Evolutionary conservation across 352 stramenopile species (phyloP).

Genomic region (Globisporangium spinosum): DNA sequence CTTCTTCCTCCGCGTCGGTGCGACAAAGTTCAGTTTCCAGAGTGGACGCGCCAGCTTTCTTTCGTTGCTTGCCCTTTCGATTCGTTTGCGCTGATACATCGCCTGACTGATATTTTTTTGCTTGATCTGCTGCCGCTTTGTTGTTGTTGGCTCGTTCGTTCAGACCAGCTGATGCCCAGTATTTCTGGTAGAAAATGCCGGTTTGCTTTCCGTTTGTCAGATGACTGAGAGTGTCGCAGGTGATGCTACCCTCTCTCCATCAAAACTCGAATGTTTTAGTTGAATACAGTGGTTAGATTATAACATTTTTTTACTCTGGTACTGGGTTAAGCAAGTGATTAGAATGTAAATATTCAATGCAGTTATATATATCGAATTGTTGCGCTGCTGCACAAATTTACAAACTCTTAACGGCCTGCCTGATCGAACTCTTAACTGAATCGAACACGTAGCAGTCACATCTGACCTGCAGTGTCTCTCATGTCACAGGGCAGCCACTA

Average conservation of each 20-base stretch:
- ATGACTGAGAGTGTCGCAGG: not conserved
- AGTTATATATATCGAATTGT: not conserved
- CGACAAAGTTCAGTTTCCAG: constrained; percentile 7
- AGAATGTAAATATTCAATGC: not conserved
- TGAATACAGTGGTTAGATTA: not conserved
- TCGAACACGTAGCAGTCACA: no score
- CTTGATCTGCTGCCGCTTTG: not conserved
- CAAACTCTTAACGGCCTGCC: not conserved
- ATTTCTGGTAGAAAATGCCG: not conserved
- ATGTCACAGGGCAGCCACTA: not conserved
- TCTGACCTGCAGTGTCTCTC: no score
- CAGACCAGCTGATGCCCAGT: not conserved
- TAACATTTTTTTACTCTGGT: not conserved
- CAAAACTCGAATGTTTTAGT: not conserved
- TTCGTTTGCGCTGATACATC: not conserved
- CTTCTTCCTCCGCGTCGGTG: not conserved
- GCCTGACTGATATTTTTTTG: not conserved
- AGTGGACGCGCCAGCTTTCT: not conserved
- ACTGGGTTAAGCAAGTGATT: not conserved
- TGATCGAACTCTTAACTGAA: no score
- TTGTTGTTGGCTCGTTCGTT: not conserved
- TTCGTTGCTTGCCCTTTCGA: not conserved
- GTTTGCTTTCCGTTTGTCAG: not conserved
- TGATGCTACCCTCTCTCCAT: not conserved
- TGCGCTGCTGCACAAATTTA: not conserved